Evolutionary conservation across 73 alveolate genomes (phyloP), one percentile per base, ranked within the genome.

Genomic region (Symbiodinium pilosum): DNA sequence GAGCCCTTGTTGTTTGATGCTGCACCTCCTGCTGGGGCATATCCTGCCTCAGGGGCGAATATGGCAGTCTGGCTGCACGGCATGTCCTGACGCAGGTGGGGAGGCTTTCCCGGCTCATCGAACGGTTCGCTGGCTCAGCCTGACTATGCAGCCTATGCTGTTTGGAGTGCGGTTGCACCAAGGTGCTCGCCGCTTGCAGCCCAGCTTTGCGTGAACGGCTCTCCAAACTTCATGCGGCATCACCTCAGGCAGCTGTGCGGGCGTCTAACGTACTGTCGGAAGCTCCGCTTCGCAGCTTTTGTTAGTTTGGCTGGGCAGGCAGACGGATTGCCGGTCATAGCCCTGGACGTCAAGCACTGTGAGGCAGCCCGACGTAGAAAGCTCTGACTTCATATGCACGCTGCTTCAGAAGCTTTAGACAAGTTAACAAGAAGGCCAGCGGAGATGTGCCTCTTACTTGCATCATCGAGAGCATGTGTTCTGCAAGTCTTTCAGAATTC

Each of bases 111-210:
- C 94, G 16, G 94, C 94, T 11, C 94, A 86, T 42, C 94, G 94
- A 28, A 75, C 94, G 2, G 94, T 36, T 26, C 41, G 56, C 30
- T 21, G 56, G 64, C 41, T 30, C 32, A 20, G 43, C 30, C 81
- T 24, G 81, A 24, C 12, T 47, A 47, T 16, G 73, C 26, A 1
- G 73, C 30, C 26, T 54, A 26, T 54, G 73, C 73, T 9, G 73
- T 30, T 30, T 54, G 32, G 73, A 54, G 73, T 24, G 16, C 81
- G 9, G 81, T 1, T 18, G 38, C 9, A 38, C 30, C 32, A 12
- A 88, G 95, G 95, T 88, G 28, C 44, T 88, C 47, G 95, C 95
- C 40, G 95, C 95, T 43, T 39, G 86, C 71, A 88, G 95, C 71
- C 95, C 95, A 20, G 86, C 71, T 38, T 43, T 88, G 95, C 68